Percentiles rank a stretch among this genome's conserved stretches.
These are phyloP conservation scores for Coleophoma eucalyptorum DNA, from an alignment of 2,329 filamentous ascomycete genomes.

Conservation along the genomic window DNA sequence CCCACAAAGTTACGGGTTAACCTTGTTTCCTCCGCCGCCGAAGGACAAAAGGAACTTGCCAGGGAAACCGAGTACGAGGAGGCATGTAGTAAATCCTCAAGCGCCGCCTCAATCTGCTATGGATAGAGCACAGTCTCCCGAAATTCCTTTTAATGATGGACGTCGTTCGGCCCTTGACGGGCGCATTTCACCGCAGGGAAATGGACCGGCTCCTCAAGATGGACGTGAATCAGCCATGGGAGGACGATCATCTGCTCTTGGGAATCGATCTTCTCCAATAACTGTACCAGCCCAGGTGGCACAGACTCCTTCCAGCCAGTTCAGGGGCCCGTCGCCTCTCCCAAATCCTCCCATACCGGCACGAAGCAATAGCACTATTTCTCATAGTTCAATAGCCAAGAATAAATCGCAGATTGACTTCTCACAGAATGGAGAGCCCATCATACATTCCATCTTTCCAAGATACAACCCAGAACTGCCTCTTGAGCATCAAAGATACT, in stretches of 20 bases:
- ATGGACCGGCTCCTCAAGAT: constrained; percentile 1
- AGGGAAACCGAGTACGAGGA: constrained; percentile 22
- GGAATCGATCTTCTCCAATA: constrained; percentile 7
- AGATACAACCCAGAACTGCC: constrained; percentile 66
- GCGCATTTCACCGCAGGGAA: constrained; percentile 4
- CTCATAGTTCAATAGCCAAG: constrained; percentile 55
- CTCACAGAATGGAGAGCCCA: constrained; percentile 27
- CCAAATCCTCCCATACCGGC: constrained; percentile 47
- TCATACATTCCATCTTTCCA: constrained; percentile 72
- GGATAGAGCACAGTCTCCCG: constrained; percentile 18
- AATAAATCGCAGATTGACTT: constrained; percentile 30
- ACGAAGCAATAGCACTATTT: constrained; percentile 44
- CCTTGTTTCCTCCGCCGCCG: constrained; percentile 27
- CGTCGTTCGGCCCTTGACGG: constrained; percentile 14
- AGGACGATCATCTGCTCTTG: constrained; percentile 7
- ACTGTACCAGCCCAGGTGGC: constrained; percentile 15
- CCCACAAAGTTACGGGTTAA: constrained; percentile 22
- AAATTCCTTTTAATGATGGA: constrained; percentile 9
- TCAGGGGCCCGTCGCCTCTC: constrained; percentile 46
- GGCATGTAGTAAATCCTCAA: constrained; percentile 17
- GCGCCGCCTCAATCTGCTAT: constrained; percentile 15
- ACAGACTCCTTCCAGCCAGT: constrained; percentile 21
- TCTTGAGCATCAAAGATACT: constrained; percentile 66
- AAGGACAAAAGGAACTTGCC: constrained; percentile 20
- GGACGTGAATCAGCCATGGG: constrained; percentile 11